Conservation (phyloP, 345 rosid genomes). For the Populus tremula region DNA sequence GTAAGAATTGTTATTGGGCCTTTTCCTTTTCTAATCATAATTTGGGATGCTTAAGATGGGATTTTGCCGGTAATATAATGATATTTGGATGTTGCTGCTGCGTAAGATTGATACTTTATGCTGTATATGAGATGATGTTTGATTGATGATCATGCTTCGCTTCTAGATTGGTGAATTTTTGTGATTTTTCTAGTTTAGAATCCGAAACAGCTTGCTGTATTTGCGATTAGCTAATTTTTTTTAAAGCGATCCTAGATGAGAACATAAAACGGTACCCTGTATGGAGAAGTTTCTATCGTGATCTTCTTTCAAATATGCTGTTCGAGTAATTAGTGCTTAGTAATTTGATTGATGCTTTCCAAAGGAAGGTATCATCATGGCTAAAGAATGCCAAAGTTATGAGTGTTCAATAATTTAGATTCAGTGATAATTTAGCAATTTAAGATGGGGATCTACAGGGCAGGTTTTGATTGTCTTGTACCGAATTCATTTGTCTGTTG, state of each 20-base stretch:
- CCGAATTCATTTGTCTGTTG: background rate
- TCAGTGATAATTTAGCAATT: background rate
- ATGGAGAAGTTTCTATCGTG: background rate
- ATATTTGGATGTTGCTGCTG: background rate
- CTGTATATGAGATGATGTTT: background rate
- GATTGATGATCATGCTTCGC: background rate
- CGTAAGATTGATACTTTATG: background rate
- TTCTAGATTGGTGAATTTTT: background rate
- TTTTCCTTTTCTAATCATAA: background rate
- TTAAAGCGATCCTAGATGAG: background rate
- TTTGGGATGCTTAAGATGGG: background rate
- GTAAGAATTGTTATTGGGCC: conserved; percentile 25
- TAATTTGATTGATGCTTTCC: background rate
- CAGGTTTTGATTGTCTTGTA: background rate
- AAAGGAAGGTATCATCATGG: background rate
- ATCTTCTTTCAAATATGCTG: background rate
- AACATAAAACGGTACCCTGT: background rate
- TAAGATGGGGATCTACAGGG: background rate
- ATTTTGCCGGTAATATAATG: background rate
- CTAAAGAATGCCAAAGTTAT: background rate
- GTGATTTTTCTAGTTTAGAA: background rate
- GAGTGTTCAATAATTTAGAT: background rate
- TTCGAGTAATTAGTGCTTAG: background rate
- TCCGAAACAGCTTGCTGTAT: background rate
- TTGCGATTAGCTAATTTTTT: background rate